phyloP scores from a whole-genome alignment of 2,329 filamentous ascomycete genomes.

The Paramyrothecium sp. region DNA sequence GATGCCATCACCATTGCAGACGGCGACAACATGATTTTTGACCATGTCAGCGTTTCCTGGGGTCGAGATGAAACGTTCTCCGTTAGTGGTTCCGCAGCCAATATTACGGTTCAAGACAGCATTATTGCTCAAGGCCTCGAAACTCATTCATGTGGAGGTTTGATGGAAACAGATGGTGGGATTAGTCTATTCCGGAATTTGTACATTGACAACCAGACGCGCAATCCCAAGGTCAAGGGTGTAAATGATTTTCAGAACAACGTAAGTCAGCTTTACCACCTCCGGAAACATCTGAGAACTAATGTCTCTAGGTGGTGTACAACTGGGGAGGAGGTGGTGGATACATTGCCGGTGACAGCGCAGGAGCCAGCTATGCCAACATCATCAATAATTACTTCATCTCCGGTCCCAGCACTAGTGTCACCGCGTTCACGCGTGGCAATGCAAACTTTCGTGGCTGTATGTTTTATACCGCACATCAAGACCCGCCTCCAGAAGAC shows the following conservation, averaged over 20 bases:
- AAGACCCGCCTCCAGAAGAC: no score
- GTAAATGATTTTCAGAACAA: constrained; percentile 52
- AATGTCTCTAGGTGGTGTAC: constrained; percentile 41
- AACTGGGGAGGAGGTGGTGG: constrained; percentile 55
- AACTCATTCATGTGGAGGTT: constrained; percentile 50
- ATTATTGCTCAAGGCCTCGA: constrained; percentile 54
- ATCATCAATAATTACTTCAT: constrained; percentile 59
- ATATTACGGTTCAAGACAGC: constrained; percentile 50
- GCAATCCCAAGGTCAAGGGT: constrained; percentile 56
- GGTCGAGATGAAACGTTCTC: constrained; percentile 56
- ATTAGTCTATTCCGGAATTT: constrained; percentile 52
- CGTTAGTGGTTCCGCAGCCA: constrained; percentile 44
- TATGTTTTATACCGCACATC: constrained; percentile 11
- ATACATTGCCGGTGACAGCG: constrained; percentile 52
- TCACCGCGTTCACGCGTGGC: constrained; percentile 51
- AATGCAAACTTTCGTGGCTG: constrained; percentile 52
- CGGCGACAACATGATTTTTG: constrained; percentile 53
- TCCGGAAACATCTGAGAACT: background rate
- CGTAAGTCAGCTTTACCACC: constrained; percentile 5
- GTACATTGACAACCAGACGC: constrained; percentile 56
- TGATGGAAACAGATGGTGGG: constrained; percentile 49
- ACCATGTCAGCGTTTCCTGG: constrained; percentile 52
- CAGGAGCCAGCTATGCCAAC: constrained; percentile 44
- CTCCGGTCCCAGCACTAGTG: constrained; percentile 47
- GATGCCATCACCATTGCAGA: constrained; percentile 53